These are phyloP conservation scores for Pyrrhoderma lamaoense DNA, from an alignment of 1,284 basidiomycete genomes.

Conservation along the genomic window DNA sequence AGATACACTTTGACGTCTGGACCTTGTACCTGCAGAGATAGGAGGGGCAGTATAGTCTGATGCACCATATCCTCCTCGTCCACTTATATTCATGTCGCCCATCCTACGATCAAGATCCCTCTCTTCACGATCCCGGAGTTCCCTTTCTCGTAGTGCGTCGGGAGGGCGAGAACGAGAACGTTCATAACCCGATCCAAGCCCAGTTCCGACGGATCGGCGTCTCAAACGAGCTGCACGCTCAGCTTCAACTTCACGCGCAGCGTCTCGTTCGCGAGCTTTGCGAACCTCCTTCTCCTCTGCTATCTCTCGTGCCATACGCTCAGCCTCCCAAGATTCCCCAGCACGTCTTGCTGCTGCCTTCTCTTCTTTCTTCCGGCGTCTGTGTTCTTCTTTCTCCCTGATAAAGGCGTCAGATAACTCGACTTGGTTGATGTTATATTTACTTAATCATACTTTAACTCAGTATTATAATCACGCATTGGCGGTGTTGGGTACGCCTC, in stretches of 20 bases:
- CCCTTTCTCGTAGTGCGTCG: constrained; percentile 1
- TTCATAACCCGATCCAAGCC: constrained; percentile 8
- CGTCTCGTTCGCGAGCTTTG: constrained; percentile 29
- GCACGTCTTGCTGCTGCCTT: constrained; percentile 44
- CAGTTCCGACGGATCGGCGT: constrained; percentile 18
- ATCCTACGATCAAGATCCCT: constrained; percentile 17
- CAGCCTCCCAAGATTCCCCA: constrained; percentile 36
- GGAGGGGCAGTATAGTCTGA: constrained; percentile 10
- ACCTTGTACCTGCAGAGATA: constrained; percentile 10
- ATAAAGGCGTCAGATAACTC: constrained; percentile 10
- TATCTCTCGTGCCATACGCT: constrained; percentile 32
- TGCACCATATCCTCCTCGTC: constrained; percentile 6
- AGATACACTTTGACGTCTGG: constrained; percentile 13
- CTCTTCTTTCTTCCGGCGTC: constrained; percentile 33
- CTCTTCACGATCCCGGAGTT: constrained; percentile 11
- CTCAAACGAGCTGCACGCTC: constrained; percentile 24
- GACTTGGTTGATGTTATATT: constrained; percentile 12
- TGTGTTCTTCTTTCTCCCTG: constrained; percentile 14
- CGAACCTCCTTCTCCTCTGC: constrained; percentile 47
- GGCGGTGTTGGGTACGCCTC: not conserved
- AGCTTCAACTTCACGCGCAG: constrained; percentile 25
- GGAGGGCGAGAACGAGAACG: constrained; percentile 6
- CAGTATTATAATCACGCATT: constrained; percentile 6
- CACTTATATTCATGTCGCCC: constrained; percentile 17
- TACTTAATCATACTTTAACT: constrained; percentile 43